Evolutionary conservation across 371 early-diverging fungal genomes (phyloP), one percentile per base, ranked within the genome.

Genomic region (Saksenaea vasiformis): DNA sequence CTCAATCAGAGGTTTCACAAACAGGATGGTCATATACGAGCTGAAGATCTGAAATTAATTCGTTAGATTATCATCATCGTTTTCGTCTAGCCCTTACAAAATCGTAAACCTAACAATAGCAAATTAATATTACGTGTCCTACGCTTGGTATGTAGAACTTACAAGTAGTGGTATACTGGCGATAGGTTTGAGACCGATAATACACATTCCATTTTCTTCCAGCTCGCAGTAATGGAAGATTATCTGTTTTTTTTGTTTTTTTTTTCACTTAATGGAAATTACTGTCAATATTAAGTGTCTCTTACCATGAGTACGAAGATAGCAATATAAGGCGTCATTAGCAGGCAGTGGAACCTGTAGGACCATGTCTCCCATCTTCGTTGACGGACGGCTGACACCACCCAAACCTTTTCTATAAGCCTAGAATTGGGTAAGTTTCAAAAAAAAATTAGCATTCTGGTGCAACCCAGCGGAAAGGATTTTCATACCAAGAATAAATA

Each of bases 131-230:
- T 26, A 39, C 15, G n/a, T 10, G 9, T 36, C 24, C 38, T 58
- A 10, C 38, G 10, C 22, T 61, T 61, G 35, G 35, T 56, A 19
- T 44, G n/a, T n/a, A n/a, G 26, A 28, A 24, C 64, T 72, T 75
- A 82, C 83, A 62, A 82, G 58, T 22, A 86, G 66, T 0, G 77
- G 77, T 34, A 82, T 63, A 41, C 78, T 76, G 7, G 84, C 85
- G 26, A 68, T 24, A 11, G 80, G 72, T 56, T 76, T 60, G 3
- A 84, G 59, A 3, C 86, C 85, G 26, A 84, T 83, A 34, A 70
- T 66, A 55, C 86, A 86, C 10, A 60, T 54, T 1, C 80, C 83
- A 36, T 54, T 58, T 5, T 70, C 74, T 43, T 73, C 64, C 17
- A 86, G 41, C 22, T 78, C 66, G 15, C 71, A 57, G 41, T 66